These are phyloP conservation scores for Botrytis pseudocinerea DNA, from an alignment of 2,329 filamentous ascomycete genomes.

Conservation along the genomic window DNA sequence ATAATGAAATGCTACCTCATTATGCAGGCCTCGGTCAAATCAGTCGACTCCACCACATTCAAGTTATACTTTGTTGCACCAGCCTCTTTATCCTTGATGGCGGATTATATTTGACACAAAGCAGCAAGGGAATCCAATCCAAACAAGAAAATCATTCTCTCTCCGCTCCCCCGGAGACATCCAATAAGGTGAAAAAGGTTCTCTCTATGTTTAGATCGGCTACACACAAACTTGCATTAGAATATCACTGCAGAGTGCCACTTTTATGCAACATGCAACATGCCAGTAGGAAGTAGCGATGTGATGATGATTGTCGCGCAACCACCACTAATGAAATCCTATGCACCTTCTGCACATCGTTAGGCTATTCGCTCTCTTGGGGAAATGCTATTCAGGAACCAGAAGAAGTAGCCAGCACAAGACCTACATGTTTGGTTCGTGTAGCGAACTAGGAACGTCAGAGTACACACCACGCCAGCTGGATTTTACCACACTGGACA, in stretches of 20 bases:
- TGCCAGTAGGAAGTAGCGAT: background rate
- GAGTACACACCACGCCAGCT: background rate
- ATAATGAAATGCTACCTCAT: slow-evolving; percentile 11
- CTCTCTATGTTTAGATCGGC: slow-evolving; percentile 24
- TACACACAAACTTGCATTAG: slow-evolving; percentile 15
- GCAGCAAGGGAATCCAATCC: slow-evolving; percentile 19
- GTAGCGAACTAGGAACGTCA: background rate
- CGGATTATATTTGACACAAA: slow-evolving; percentile 14
- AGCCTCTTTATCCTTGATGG: background rate
- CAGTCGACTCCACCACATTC: slow-evolving; percentile 4
- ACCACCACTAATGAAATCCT: background rate
- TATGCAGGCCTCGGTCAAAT: slow-evolving; percentile 17
- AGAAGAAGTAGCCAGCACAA: background rate
- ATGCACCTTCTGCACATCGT: slow-evolving; percentile 4
- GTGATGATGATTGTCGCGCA: slow-evolving; percentile 7
- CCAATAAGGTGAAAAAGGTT: background rate
- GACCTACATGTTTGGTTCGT: background rate
- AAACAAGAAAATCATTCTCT: slow-evolving; percentile 3
- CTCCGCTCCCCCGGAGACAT: background rate
- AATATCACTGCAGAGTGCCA: background rate
- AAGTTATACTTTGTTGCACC: background rate
- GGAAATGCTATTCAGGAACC: slow-evolving; percentile 1
- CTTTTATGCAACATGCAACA: slow-evolving; percentile 24
- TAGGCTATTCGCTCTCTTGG: background rate
- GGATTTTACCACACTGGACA: background rate